A percentile compares a stretch with the other conserved stretches of the same genome.
Conservation (phyloP, 352 stramenopile species). For the Aphanomyces stellatus region DNA sequence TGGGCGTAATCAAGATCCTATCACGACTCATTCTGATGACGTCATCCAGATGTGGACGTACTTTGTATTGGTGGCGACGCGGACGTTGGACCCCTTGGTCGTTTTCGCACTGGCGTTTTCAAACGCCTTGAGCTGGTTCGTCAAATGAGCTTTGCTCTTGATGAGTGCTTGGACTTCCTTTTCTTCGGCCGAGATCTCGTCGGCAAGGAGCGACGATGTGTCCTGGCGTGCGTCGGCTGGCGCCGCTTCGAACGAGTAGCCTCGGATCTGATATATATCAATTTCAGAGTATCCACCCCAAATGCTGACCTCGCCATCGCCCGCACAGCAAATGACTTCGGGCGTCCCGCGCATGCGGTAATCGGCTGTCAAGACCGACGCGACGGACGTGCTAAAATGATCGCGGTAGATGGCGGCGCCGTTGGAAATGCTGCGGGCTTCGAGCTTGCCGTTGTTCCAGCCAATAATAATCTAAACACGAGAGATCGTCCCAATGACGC, state of each 20-base stretch:
- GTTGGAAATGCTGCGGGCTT: constrained; percentile 57
- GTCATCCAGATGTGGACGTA: not conserved
- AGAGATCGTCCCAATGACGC: not conserved
- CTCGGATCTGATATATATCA: constrained; percentile 30
- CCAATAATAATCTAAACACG: constrained; percentile 58
- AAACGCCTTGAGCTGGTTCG: constrained; percentile 67
- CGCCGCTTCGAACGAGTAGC: constrained; percentile 30
- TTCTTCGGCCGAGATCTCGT: constrained; percentile 26
- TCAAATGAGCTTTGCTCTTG: constrained; percentile 63
- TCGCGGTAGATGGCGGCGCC: constrained; percentile 83
- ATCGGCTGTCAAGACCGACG: constrained; percentile 66
- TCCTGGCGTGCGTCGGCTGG: constrained; percentile 39
- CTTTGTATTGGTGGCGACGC: constrained; percentile 3
- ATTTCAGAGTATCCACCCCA: not conserved
- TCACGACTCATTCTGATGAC: constrained; percentile 33
- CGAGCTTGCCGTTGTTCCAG: constrained; percentile 87
- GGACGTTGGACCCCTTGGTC: constrained; percentile 14
- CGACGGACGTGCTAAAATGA: constrained; percentile 48
- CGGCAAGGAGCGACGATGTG: constrained; percentile 19
- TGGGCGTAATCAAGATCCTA: constrained; percentile 47
- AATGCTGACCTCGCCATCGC: constrained; percentile 49
- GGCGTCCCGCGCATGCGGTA: constrained; percentile 84
- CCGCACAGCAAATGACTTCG: constrained; percentile 82
- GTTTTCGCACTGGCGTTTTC: constrained; percentile 34
- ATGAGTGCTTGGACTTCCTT: constrained; percentile 74